A percentile compares a stretch with the other conserved stretches of the same genome.
Evolutionary conservation across 805 yeast species (phyloP).

Genomic region (Grigorovia humatica): DNA sequence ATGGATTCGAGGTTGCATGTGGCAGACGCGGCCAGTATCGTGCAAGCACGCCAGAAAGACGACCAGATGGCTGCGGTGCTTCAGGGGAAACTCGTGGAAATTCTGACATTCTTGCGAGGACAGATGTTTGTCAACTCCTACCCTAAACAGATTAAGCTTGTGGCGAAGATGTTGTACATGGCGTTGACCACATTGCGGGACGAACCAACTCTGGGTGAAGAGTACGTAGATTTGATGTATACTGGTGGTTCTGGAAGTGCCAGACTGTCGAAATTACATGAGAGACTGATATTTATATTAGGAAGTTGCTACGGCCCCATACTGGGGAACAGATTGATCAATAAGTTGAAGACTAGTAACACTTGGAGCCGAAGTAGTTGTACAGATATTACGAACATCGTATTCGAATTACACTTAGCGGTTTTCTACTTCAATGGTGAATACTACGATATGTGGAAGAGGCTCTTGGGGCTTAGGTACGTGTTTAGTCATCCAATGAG

Average conservation of each 20-base stretch:
- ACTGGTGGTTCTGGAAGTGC: conserved; percentile 40
- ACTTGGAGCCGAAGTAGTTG: conserved; percentile 11
- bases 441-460: conserved; percentile 67
- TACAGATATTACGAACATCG: conserved; percentile 36
- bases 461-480: conserved; percentile 73
- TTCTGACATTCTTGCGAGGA: conserved; percentile 43
- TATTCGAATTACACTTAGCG: conserved; percentile 66
- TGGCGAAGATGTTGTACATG: conserved; percentile 55
- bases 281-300: conserved; percentile 48
- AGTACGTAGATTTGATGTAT: conserved; percentile 73
- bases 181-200: conserved; percentile 65
- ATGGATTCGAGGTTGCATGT: conserved; percentile 32
- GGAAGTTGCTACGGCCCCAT: conserved; percentile 59
- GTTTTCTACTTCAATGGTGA: conserved; percentile 74
- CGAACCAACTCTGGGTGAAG: conserved; percentile 84
- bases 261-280: conserved; percentile 34
- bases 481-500: conserved; percentile 56
- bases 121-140: conserved; percentile 56
- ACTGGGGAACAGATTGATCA: conserved; percentile 27
- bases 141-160: conserved; percentile 49
- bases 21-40: conserved; percentile 86
- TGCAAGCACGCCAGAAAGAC: conserved; percentile 88
- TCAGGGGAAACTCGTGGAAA: conserved; percentile 44
- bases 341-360: conserved; percentile 8
- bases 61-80: conserved; percentile 53